Evolutionary conservation across 192 early-diverging fungal species (phyloP), one percentile per base, ranked within the genome.

Genomic region (Coemansia sp.): DNA sequence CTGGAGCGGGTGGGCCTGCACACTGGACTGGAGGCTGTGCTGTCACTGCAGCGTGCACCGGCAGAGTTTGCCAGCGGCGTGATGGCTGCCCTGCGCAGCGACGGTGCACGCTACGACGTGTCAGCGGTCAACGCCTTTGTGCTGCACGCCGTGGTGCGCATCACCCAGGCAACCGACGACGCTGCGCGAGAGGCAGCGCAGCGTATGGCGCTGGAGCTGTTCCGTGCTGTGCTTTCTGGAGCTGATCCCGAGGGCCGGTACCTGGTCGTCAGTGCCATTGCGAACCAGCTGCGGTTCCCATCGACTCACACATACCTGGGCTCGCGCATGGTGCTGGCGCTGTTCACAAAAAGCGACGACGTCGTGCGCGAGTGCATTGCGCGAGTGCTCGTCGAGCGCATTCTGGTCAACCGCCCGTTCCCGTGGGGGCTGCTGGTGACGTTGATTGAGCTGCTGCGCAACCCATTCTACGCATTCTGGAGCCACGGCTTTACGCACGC

Each of bases 401-500:
- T 97, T 36, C 90, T 98, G 70, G 97, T 94, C 11, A 97, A 94
- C 82, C 83, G 95, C 47, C 97, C 97, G 20, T 94, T 97, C 81
- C 97, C 97, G 51, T 97, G 96, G 90, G 97, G 97, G 12, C 83
- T 98, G 61, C 81, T 98, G 62, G 93, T 97, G 17, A 97, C 97
- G 21, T 94, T 98, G 68, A 98, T 97, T 57, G 97, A 98, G 74
- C 75, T 98, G 65, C 91, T 98, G 75, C 91, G 93, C 64, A 96
- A 97, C 72, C 91, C 90, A 47, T 83, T 83, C 53, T 92, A 86
- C 70, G 82, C 85, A 44, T 90, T 92, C 80, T 92, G 90, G 90
- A 84, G 74, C 57, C 88, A 88, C 74, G 82, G 68, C 26, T 83
- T 83, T 57, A 83, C 82, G 28, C 70, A 59, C 19, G 42, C 57